These are phyloP conservation scores for Trichoderma erinaceum DNA, from an alignment of 495 filamentous ascomycete genomes.

Conservation along the genomic window DNA sequence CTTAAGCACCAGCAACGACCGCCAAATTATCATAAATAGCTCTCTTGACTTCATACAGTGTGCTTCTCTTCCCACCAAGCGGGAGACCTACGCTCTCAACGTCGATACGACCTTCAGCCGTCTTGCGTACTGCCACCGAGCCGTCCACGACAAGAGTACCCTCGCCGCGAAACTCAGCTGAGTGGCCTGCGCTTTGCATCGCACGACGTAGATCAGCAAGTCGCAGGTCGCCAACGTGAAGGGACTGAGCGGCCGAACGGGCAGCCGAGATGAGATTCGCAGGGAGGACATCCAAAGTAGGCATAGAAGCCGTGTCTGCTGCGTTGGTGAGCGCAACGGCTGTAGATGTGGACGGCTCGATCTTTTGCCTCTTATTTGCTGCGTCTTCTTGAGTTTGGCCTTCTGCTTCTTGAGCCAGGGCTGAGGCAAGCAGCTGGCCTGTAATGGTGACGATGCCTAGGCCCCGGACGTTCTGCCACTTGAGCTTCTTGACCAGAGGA, in stretches of 20 bases:
- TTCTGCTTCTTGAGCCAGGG: constrained; percentile 31
- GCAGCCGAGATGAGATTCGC: constrained; percentile 69
- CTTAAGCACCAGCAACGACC: constrained; percentile 64
- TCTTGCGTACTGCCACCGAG: constrained; percentile 81
- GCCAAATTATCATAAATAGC: constrained; percentile 82
- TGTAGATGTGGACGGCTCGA: constrained; percentile 33
- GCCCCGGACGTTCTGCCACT: constrained; percentile 90
- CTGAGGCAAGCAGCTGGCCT: constrained; percentile 46
- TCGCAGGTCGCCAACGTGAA: constrained; percentile 91
- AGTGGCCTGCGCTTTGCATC: constrained; percentile 76
- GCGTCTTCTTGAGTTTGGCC: constrained; percentile 32
- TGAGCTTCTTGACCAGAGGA: constrained; percentile 69
- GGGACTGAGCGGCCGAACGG: constrained; percentile 71
- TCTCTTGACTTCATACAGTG: constrained; percentile 69
- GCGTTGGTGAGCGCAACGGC: constrained; percentile 21
- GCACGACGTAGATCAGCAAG: constrained; percentile 81
- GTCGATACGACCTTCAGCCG: constrained; percentile 77
- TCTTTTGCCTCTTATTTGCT: constrained; percentile 62
- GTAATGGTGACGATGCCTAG: constrained; percentile 85
- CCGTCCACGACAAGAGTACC: constrained; percentile 87
- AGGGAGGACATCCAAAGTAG: constrained; percentile 73
- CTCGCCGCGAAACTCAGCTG: constrained; percentile 88
- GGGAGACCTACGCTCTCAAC: constrained; percentile 67
- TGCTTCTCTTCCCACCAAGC: constrained; percentile 39
- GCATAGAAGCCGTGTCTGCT: constrained; percentile 27